phyloP scores from a whole-genome alignment of 1,139 yeast species.

The Debaryomyces coudertii region DNA sequence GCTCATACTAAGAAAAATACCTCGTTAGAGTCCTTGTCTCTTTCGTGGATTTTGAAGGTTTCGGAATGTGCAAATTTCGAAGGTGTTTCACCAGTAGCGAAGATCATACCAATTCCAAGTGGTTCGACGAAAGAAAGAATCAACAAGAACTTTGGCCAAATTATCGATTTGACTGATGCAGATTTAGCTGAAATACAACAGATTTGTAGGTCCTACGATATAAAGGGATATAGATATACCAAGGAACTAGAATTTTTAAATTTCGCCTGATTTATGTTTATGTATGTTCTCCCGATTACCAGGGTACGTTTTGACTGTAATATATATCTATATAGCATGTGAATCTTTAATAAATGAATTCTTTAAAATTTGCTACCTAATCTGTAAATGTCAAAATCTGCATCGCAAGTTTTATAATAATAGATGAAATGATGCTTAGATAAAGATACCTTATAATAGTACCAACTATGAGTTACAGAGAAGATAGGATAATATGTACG shows the following conservation, averaged over 20 bases:
- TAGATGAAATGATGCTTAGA: background rate
- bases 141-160: constrained; percentile 54
- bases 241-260: constrained; percentile 16
- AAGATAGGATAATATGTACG: constrained; percentile 35
- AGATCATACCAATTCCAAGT: constrained; percentile 78
- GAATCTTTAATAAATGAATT: background rate
- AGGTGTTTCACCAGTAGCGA: constrained; percentile 46
- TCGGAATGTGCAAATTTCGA: constrained; percentile 29
- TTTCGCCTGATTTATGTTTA: constrained; percentile 8
- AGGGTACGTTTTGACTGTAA: background rate
- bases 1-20: constrained; percentile 48
- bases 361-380: background rate
- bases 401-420: background rate
- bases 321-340: background rate
- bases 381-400: background rate
- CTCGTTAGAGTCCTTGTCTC: constrained; percentile 69
- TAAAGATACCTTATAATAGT: background rate
- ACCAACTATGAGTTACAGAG: constrained; percentile 14
- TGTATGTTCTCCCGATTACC: background rate
- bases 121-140: constrained; percentile 63
- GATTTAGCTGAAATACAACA: constrained; percentile 56
- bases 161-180: constrained; percentile 49
- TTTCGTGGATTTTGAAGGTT: constrained; percentile 65
- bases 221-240: constrained; percentile 57
- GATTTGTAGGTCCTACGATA: constrained; percentile 39